phyloP scores from a whole-genome alignment of 2,329 filamentous ascomycete genomes.

The Fusarium robinianum region DNA sequence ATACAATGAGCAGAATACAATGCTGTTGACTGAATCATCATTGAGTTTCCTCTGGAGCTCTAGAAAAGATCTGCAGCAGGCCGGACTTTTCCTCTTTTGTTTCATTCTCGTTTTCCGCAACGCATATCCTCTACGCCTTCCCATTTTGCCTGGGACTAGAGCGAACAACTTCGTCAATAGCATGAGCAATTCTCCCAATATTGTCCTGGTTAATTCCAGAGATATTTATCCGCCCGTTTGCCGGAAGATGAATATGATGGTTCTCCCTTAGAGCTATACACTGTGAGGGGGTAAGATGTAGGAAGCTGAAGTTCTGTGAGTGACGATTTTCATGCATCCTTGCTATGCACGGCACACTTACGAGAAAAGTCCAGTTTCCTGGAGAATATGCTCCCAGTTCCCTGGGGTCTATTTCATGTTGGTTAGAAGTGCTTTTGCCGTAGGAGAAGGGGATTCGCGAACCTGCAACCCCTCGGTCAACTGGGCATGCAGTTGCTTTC shows the following conservation, averaged over 20 bases:
- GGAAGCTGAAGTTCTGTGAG: conserved; percentile 5
- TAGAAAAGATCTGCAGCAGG: too few species aligned
- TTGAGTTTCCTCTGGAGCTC: too few species aligned
- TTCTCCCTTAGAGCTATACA: conserved; percentile 13
- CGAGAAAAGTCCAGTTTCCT: conserved; percentile 20
- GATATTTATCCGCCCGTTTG: conserved; percentile 10
- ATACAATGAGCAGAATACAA: too few species aligned
- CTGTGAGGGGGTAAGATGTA: conserved; percentile 5
- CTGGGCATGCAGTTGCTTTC: not conserved
- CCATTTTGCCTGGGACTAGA: too few species aligned
- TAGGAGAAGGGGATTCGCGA: not conserved
- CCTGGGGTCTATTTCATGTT: conserved; percentile 16
- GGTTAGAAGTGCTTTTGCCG: not conserved
- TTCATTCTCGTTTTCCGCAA: too few species aligned
- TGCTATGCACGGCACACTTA: not conserved
- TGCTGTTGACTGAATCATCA: too few species aligned
- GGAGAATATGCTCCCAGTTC: conserved; percentile 17
- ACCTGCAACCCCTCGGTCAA: not conserved
- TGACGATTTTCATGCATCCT: not conserved
- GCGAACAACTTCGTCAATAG: too few species aligned
- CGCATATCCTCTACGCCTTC: too few species aligned
- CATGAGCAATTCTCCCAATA: too few species aligned
- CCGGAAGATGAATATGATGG: conserved; percentile 18
- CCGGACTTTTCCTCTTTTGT: too few species aligned
- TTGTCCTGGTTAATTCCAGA: conserved; percentile 2